phyloP scores from a whole-genome alignment of 129 eudicot species.

The Solidago caesia region DNA sequence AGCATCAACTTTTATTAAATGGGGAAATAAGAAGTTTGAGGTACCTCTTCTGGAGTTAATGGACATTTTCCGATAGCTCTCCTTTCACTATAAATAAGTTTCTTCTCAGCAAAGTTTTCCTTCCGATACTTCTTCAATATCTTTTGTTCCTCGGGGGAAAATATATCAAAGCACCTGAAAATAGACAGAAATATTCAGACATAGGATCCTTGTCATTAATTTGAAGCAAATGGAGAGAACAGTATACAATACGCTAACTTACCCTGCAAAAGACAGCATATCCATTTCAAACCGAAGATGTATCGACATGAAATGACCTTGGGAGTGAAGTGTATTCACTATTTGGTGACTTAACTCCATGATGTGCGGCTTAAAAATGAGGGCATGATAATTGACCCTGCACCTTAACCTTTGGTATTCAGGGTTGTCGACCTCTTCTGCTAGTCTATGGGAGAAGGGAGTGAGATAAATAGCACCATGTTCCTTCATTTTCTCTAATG shows the following conservation, averaged over 20 bases:
- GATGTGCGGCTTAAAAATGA: constrained; percentile 79
- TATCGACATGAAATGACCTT: constrained; percentile 96
- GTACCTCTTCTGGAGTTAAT: constrained; percentile 95
- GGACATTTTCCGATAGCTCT: constrained; percentile 98
- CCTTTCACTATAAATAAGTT: constrained; percentile 67
- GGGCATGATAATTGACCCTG: constrained; percentile 95
- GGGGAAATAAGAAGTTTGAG: not conserved
- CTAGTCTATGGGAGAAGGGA: constrained; percentile 96
- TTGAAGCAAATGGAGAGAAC: not conserved
- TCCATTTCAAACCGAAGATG: constrained; percentile 99
- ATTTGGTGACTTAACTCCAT: constrained; percentile 78
- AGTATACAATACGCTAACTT: constrained; percentile 29
- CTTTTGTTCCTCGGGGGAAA: constrained; percentile 70
- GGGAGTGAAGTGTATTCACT: constrained; percentile 65
- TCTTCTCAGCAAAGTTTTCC: constrained; percentile 79
- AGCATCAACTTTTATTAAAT: not conserved
- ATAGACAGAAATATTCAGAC: not conserved
- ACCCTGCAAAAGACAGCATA: constrained; percentile 99
- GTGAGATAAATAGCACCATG: constrained; percentile 92
- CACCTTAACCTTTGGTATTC: constrained; percentile 96
- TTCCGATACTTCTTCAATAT: constrained; percentile 62
- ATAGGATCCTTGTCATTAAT: constrained; percentile 8
- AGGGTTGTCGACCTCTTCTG: constrained; percentile 88
- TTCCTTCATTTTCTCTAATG: constrained; percentile 86
- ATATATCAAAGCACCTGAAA: constrained; percentile 93